phyloP scores from a whole-genome alignment of 129 eudicot genomes.

The Artemisia argyi region DNA sequence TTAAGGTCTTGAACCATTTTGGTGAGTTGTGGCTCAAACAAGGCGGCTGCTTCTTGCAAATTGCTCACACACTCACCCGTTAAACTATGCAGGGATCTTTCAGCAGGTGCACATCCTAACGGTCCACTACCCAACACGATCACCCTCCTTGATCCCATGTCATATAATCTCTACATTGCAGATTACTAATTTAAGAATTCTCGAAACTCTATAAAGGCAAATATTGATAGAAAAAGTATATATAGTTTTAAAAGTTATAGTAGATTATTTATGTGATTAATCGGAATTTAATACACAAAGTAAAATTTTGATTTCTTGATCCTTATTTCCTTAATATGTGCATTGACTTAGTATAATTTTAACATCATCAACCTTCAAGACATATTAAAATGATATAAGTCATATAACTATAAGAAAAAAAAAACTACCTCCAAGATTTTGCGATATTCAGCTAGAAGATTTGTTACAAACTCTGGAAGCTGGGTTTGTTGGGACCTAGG shows the following conservation, averaged over 20 bases:
- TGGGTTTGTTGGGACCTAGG: conserved; percentile 9
- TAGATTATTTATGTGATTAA: too few relatives aligned
- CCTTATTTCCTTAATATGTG: too few relatives aligned
- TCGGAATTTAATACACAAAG: too few relatives aligned
- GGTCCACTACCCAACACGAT: conserved; percentile 40
- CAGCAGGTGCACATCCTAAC: conserved; percentile 41
- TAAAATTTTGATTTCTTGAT: too few relatives aligned
- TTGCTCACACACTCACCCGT: conserved; percentile 30
- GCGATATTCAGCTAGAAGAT: conserved; percentile 29
- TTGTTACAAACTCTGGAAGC: conserved; percentile 24
- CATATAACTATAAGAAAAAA: too few relatives aligned
- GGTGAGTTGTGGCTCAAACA: conserved; percentile 32
- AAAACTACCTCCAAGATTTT: not conserved
- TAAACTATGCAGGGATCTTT: conserved; percentile 18
- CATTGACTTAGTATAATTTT: too few relatives aligned
- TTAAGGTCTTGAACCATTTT: conserved; percentile 37
- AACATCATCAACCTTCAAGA: too few relatives aligned
- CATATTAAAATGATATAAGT: too few relatives aligned
- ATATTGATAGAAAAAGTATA: not conserved
- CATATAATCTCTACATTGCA: conserved; percentile 28
- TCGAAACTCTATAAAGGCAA: not conserved
- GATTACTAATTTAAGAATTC: not conserved
- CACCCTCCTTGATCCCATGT: conserved; percentile 39
- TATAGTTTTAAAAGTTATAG: too few relatives aligned
- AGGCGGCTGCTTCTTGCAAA: conserved; percentile 26